Conservation (phyloP, 768 basidiomycete genomes). For the Gelatoporia subvermispora region DNA sequence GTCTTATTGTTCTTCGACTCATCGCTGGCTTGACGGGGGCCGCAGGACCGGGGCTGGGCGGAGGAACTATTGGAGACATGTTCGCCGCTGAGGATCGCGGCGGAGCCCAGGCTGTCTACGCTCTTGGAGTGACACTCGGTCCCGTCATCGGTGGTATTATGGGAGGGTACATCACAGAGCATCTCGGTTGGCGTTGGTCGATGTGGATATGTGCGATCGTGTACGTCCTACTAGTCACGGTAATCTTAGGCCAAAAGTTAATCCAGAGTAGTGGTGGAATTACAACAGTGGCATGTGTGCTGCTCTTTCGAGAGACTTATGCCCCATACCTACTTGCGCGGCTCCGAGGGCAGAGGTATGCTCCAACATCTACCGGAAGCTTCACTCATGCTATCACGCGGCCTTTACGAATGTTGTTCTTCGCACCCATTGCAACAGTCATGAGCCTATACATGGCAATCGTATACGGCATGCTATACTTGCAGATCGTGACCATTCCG, state of each 20-base stretch:
- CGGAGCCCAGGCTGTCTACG: slow-evolving; percentile 1
- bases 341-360: not conserved
- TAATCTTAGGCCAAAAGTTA: not conserved
- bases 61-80: slow-evolving; percentile 2
- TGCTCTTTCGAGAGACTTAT: slow-evolving; percentile 5
- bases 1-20: not conserved
- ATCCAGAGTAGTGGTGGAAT: not conserved
- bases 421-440: slow-evolving; percentile 1
- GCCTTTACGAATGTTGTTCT: slow-evolving; percentile 4
- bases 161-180: slow-evolving; percentile 1
- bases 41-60: slow-evolving; percentile 3
- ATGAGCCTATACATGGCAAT: slow-evolving; percentile 6
- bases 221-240: not conserved
- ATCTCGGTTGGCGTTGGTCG: slow-evolving; percentile 1
- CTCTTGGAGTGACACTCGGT: slow-evolving; percentile 1
- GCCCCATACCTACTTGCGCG: slow-evolving; percentile 3
- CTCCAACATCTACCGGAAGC: not conserved
- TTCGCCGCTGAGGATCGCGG: slow-evolving; percentile 1
- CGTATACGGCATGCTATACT: slow-evolving; percentile 6
- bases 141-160: slow-evolving; percentile 2
- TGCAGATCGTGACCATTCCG: slow-evolving; percentile 3
- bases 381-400: slow-evolving; percentile 3
- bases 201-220: slow-evolving; percentile 4
- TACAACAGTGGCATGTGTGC: not conserved
- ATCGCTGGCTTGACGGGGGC: not conserved